Evolutionary conservation across 2,329 filamentous ascomycete genomes (phyloP), one percentile per base, ranked within the genome.

Genomic region (Aspergillus sp.): DNA sequence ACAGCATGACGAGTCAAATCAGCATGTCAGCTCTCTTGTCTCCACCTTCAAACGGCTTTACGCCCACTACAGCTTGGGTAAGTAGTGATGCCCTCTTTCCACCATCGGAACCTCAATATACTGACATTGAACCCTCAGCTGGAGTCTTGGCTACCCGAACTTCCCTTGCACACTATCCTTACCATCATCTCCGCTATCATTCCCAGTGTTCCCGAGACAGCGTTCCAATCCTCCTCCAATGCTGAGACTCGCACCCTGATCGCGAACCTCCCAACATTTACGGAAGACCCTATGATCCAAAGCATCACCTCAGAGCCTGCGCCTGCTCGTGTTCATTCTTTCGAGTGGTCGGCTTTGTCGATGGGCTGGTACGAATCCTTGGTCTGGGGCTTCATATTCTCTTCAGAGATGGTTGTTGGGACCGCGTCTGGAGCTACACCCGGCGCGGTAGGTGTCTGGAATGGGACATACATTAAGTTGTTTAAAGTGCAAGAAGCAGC

Each of bases 351-450:
- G 3, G 88, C 90, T 0, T 80, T 96, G 34, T 89, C 91, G 0
- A 81, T 98, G 51, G 93, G 93, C 49, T 98, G 95, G 95, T 97
- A 98, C 73, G 91, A 97, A 74, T 93, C 91, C 5, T 81, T 98
- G 12, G 81, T 99, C 9, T 99, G 95, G 95, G 88, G 91, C 15
- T 90, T 97, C 66, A 86, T 97, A 53, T 98, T 97, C 72, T 87
- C 89, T 27, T 88, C 87, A 67, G 95, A 99, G 77, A 91, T 96
- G 87, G 86, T 92, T 57, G 76, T 78, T 12, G 76, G 75, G 4
- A 72, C 75, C 5, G 72, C 73, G 33, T 69, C 72, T 19, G 76
- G 75, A 33, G 73, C 73, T 15, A 86, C 89, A 0, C 93, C 89
- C 70, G 93, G 93, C 30, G 93, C 90, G 2, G 90, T 93, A 33